Conservation (phyloP, 2,329 filamentous ascomycete genomes). For the Sporothrix pallida region DNA sequence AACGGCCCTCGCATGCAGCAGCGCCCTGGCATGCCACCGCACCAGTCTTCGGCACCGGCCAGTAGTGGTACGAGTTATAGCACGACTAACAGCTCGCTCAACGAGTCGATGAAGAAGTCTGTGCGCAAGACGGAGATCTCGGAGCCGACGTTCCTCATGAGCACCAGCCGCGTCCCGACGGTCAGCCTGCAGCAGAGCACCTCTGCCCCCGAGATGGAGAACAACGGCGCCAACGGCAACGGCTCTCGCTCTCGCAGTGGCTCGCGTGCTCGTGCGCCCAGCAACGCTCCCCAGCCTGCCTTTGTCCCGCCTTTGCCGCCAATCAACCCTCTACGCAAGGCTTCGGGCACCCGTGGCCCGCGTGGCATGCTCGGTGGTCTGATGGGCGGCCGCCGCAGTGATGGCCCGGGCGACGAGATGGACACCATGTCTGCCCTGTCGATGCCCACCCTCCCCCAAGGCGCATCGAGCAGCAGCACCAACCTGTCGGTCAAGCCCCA, state of each 20-base stretch:
- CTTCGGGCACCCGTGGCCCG: constrained; percentile 45
- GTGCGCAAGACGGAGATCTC: constrained; percentile 57
- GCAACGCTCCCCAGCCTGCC: constrained; percentile 43
- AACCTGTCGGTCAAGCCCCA: constrained; percentile 33
- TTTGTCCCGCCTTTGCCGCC: constrained; percentile 57
- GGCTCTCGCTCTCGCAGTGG: constrained; percentile 46
- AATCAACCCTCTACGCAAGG: constrained; percentile 61
- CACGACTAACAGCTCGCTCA: constrained; percentile 43
- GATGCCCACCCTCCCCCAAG: constrained; percentile 44
- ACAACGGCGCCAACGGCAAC: constrained; percentile 41
- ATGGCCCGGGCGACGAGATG: constrained; percentile 43
- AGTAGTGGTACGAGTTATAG: constrained; percentile 32
- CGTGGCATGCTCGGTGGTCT: constrained; percentile 52
- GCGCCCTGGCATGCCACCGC: constrained; percentile 13
- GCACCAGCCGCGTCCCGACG: constrained; percentile 53
- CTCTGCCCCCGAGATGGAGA: constrained; percentile 37
- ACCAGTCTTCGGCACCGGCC: constrained; percentile 39
- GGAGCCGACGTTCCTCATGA: constrained; percentile 56
- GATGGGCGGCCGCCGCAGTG: constrained; percentile 40
- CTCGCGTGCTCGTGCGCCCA: constrained; percentile 50
- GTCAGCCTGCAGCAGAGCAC: constrained; percentile 47
- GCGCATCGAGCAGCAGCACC: constrained; percentile 29
- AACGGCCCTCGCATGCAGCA: constrained; percentile 38
- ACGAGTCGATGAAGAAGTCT: constrained; percentile 50
- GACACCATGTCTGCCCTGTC: constrained; percentile 39